Base-by-base conservation (phyloP, 352 stramenopile species). In the Phytophthora colocasiae region DNA sequence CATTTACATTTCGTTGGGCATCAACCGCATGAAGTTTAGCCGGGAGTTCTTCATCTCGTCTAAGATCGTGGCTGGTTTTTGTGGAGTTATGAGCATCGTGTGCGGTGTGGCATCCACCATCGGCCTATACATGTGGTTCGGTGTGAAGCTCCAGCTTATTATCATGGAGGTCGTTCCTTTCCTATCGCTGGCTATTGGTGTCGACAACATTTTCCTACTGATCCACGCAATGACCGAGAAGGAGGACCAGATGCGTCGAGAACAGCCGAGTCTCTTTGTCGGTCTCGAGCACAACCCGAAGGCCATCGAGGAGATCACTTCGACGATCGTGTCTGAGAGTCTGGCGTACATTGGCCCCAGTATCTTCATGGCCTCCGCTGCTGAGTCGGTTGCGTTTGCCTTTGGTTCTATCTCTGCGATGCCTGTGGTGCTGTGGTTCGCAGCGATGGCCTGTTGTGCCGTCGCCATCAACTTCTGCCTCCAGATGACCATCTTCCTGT, bases 81-180 rank as follows among this genome's bases (percentile, higher is more conserved):
- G 75, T 36, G 81, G 81, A 32, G 78, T 90, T 10, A 66, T 85
- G 27, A 81, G 77, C 63, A 87, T 90, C 49, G 71, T 89, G 29
- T 73, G 82, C 19, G 77, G 77, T 48, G 81, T 90, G 49, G 67
- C 77, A 12, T 73, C 75, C 22, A 90, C 81, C 8, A 87, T 90
- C 40, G 81, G 77, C 26, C 58, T 90, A 22, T 90, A 85, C 71
- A 83, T 82, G 63, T 89, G 79, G 81, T 67, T 61, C 34, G 75
- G 73, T 12, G 81, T 81, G 26, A 85, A 87, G 48, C 65, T 90
- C n/a, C 81, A 90, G 62, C 53, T 90, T 12, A 84, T 90, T 29
- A 87, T 90, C 44, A 89, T 90, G 75, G 81, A 90, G 22, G 81
- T 90, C 15, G 80, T 90, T 27, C 81, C 81, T 24, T 90, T 90